Base-by-base conservation (phyloP, 2,329 filamentous ascomycete genomes). In the Stachybotrys chartarum region DNA sequence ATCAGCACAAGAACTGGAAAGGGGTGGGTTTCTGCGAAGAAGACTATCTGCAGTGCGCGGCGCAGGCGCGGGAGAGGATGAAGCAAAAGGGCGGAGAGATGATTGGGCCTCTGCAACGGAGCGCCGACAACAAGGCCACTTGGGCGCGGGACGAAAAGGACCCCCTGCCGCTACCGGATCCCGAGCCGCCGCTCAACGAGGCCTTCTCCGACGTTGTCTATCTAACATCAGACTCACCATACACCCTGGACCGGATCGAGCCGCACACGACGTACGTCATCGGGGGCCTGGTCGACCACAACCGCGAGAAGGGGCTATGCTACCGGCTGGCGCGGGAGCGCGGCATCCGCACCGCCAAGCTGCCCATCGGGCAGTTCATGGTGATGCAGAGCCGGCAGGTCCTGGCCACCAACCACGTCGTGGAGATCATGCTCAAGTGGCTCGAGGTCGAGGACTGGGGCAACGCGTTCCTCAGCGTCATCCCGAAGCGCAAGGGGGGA, bases 391-490 rank as follows among this genome's bases (percentile, higher is more conserved):
- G 88, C 63, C 84, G 94, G 35, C 84, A 87, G 63, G 90, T 99
- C 5, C 75, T 99, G 56, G 87, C 93, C 4, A 97, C 93, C 7
- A 99, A 97, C 67, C 94, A 99, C 66, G 94, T 99, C 1, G 83
- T 94, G 50, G 93, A 97, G 72, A 97, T 99, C 59, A 96, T 99
- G 90, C 75, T 96, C 50, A 86, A 85, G 61, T 99, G 92, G 91
- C 72, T 99, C 54, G 91, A 97, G 71, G 84, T 83, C 51, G 90
- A 89, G 2, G 88, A 97, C 69, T 99, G 94, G 94, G 92, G 87
- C 1, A 78, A 88, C 66, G 92, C 94, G 0, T 99, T 99, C 68
- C 74, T 92, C 72, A 80, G 83, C 52, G 91, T 95, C 4, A 92
- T 99, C 62, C 94, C 94, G 0, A 91, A 91, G 72, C 79, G 94